These are phyloP conservation scores for Lolium perenne DNA, from an alignment of 176 grass and related monocot species.

Conservation along the genomic window DNA sequence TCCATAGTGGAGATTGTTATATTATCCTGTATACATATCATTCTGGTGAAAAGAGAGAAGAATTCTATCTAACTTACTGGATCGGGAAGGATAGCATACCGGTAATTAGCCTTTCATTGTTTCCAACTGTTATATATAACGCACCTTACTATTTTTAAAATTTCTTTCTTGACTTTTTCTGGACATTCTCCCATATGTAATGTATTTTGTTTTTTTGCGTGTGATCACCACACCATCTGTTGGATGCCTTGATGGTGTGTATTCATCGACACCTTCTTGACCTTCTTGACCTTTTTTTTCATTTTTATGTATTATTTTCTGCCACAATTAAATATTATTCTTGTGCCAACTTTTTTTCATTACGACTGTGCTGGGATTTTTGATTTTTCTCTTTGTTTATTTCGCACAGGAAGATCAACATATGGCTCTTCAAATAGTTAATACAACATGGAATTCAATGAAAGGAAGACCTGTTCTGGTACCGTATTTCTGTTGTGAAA, in stretches of 20 bases:
- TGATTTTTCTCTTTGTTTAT: slow-evolving; percentile 52
- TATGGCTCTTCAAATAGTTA: slow-evolving; percentile 58
- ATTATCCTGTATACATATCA: slow-evolving; percentile 92
- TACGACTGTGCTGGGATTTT: background rate
- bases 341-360: slow-evolving; percentile 25
- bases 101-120: slow-evolving; percentile 51
- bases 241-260: background rate
- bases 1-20: slow-evolving; percentile 89
- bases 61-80: slow-evolving; percentile 86
- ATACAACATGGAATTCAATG: slow-evolving; percentile 72
- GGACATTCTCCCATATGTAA: background rate
- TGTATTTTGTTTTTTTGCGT: slow-evolving; percentile 22
- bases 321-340: slow-evolving; percentile 12
- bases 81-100: slow-evolving; percentile 69
- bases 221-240: background rate
- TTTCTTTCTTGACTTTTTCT: slow-evolving; percentile 9
- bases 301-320: slow-evolving; percentile 18
- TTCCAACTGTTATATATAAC: slow-evolving; percentile 6
- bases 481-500: slow-evolving; percentile 36
- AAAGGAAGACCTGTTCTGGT: slow-evolving; percentile 89
- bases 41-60: slow-evolving; percentile 92
- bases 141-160: background rate
- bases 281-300: slow-evolving; percentile 27
- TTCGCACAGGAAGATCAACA: slow-evolving; percentile 76
- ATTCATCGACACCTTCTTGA: slow-evolving; percentile 3